Percentiles rank a stretch among this genome's conserved stretches.
phyloP scores from a whole-genome alignment of 2,329 filamentous ascomycete species.

The Apiospora sp. region DNA sequence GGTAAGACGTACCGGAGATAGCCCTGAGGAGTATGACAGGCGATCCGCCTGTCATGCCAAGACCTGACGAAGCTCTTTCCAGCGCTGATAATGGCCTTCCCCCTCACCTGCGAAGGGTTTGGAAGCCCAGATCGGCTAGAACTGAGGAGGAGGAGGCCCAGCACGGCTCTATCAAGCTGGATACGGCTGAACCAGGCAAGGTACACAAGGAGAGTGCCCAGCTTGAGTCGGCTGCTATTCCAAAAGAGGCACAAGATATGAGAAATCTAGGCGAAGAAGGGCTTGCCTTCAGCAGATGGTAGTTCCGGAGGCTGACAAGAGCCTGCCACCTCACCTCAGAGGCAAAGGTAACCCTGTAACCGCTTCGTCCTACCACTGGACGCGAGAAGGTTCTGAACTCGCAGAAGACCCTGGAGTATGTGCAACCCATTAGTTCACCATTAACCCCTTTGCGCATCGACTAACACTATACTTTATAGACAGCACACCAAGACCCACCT shows the following conservation, averaged over 20 bases:
- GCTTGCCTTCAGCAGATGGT: too few relatives aligned
- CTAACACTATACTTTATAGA: neutral
- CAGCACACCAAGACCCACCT: neutral
- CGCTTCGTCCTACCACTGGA: neutral
- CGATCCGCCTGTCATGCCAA: too few relatives aligned
- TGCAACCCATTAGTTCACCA: neutral
- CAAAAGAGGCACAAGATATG: too few relatives aligned
- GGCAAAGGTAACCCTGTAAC: neutral
- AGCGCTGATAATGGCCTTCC: too few relatives aligned
- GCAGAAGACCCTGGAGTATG: neutral
- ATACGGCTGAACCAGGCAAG: too few relatives aligned
- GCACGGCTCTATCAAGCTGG: too few relatives aligned
- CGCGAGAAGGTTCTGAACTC: neutral
- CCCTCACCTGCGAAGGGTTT: neutral
- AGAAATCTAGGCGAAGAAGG: too few relatives aligned
- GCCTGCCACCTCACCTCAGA: neutral
- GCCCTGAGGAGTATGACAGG: too few relatives aligned
- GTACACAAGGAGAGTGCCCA: neutral
- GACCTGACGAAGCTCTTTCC: too few relatives aligned
- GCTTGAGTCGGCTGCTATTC: neutral
- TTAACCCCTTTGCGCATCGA: neutral
- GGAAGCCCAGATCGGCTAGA: neutral
- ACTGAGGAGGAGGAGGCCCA: neutral
- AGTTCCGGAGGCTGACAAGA: neutral
- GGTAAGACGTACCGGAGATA: too few relatives aligned